Evolutionary conservation across 2,329 filamentous ascomycete genomes (phyloP).

Genomic region (Colletotrichum navitas): DNA sequence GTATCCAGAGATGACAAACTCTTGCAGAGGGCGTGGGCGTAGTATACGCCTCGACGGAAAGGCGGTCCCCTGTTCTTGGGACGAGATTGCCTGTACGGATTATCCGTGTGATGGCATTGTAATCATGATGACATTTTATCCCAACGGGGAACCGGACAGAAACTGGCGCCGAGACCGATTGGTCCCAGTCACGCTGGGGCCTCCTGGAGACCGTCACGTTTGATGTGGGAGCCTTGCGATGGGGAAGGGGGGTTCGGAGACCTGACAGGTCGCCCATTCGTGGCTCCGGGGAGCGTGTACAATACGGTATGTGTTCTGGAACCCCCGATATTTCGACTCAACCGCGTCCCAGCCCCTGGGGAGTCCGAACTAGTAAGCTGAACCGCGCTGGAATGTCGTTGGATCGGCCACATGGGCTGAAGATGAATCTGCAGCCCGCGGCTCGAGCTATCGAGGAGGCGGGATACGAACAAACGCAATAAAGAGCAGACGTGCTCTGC

Average conservation of each 20-base stretch:
- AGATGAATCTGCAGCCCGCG: background rate
- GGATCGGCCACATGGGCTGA: conserved; percentile 1
- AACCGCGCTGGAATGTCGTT: background rate
- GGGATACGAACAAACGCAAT: background rate
- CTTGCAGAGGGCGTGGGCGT: background rate
- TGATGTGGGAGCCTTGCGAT: background rate
- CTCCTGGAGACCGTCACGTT: background rate
- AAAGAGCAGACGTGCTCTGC: background rate
- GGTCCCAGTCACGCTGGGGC: background rate
- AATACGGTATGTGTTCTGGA: background rate
- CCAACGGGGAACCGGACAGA: too few relatives aligned
- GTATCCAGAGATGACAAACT: background rate
- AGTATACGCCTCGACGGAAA: background rate
- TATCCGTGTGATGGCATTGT: background rate
- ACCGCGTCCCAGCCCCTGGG: conserved; percentile 16
- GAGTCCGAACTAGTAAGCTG: background rate
- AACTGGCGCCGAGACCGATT: background rate
- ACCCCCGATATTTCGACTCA: conserved; percentile 9
- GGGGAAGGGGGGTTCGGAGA: background rate
- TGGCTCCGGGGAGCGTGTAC: background rate
- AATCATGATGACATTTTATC: background rate
- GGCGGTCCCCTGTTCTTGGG: background rate
- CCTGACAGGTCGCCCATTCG: background rate
- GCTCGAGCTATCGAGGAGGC: background rate
- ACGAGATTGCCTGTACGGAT: background rate